These are phyloP conservation scores for Malassezia cuniculi DNA, from an alignment of 1,284 basidiomycete species.

Conservation along the genomic window DNA sequence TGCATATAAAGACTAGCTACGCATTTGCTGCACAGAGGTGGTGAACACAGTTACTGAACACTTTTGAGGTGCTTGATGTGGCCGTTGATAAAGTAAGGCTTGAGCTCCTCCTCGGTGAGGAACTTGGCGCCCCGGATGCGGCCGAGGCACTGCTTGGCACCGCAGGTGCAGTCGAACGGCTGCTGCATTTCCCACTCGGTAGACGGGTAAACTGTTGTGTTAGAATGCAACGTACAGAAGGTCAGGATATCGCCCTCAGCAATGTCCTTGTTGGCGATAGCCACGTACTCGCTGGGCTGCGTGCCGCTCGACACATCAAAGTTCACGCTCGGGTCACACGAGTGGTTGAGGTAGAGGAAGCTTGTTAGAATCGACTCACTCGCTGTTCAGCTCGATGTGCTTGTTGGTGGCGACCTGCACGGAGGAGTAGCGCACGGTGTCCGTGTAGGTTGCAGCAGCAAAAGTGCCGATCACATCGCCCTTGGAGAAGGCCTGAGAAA, in stretches of 20 bases:
- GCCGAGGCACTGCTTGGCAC: constrained; percentile 19
- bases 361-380: constrained; percentile 14
- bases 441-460: constrained; percentile 17
- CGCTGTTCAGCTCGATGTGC: constrained; percentile 38
- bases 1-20: no score
- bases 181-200: constrained; percentile 41
- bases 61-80: constrained; percentile 33
- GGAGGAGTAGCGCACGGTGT: constrained; percentile 24
- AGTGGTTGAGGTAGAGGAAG: constrained; percentile 41
- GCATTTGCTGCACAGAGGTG: no score
- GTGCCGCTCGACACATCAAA: constrained; percentile 23
- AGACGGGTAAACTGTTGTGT: constrained; percentile 30
- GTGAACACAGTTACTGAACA: no score
- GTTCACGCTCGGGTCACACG: constrained; percentile 30
- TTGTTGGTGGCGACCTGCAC: constrained; percentile 25
- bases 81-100: constrained; percentile 27
- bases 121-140: constrained; percentile 27
- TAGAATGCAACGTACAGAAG: constrained; percentile 26
- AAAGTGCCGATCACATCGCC: constrained; percentile 26
- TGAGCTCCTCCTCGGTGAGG: constrained; percentile 15
- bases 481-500: constrained; percentile 16
- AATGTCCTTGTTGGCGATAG: constrained; percentile 25
- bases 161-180: constrained; percentile 35
- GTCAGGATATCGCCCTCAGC: constrained; percentile 27
- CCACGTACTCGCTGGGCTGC: constrained; percentile 14